Evolutionary conservation across 2,329 filamentous ascomycete species (phyloP).

Genomic region (Penicillium verrucosum): DNA sequence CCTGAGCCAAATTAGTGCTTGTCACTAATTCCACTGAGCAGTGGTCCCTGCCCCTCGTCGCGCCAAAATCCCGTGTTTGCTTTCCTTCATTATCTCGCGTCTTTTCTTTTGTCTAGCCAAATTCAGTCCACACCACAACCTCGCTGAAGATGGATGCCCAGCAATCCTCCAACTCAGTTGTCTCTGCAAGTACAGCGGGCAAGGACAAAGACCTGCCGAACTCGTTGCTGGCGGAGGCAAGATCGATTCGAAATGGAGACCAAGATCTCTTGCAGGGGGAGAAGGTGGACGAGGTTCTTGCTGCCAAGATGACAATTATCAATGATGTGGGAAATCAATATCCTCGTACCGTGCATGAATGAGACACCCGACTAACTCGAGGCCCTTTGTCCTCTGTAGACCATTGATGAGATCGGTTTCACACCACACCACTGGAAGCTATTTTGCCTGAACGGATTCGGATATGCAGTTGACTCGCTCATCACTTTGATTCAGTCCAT

Average conservation of each 20-base stretch:
- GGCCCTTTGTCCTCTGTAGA: slow-evolving; percentile 1
- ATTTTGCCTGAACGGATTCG: slow-evolving; percentile 62
- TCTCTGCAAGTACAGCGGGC: not conserved
- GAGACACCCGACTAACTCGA: not conserved
- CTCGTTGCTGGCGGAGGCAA: not conserved
- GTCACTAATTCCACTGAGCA: not conserved
- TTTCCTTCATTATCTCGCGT: not conserved
- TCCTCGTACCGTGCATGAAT: not conserved
- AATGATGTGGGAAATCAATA: slow-evolving; percentile 27
- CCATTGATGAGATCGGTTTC: slow-evolving; percentile 59
- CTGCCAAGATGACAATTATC: slow-evolving; percentile 40
- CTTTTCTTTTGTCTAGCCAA: not conserved
- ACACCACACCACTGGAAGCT: slow-evolving; percentile 59
- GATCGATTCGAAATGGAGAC: not conserved
- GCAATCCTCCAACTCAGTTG: not conserved
- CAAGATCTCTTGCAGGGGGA: slow-evolving; percentile 11
- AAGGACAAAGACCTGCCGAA: not conserved
- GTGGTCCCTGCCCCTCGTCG: not conserved
- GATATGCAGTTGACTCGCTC: slow-evolving; percentile 44
- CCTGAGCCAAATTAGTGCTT: not conserved
- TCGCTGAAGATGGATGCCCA: not conserved
- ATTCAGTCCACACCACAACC: too few relatives aligned
- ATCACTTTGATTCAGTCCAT: slow-evolving; percentile 39
- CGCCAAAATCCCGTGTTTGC: not conserved
- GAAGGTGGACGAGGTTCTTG: slow-evolving; percentile 38